These are phyloP conservation scores for Chloranthus sessilifolius DNA, from an alignment of 164 flowering plant species.

Conservation along the genomic window DNA sequence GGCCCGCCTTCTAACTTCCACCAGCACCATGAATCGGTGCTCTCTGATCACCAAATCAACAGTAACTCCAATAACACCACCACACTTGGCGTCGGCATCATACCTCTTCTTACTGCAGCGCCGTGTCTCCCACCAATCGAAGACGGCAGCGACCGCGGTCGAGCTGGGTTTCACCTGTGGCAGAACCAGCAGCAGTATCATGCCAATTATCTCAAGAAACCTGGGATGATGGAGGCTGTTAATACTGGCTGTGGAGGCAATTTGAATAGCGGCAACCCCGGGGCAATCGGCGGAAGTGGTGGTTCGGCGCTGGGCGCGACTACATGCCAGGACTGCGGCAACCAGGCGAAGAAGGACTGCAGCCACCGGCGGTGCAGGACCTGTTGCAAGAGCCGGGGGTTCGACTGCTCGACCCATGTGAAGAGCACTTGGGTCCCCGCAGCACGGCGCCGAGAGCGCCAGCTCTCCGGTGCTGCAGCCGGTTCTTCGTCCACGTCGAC, in stretches of 20 bases:
- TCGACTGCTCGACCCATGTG: slow-evolving; percentile 81
- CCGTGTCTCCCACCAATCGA: slow-evolving; percentile 28
- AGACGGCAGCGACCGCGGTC: background rate
- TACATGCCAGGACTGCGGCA: slow-evolving; percentile 89
- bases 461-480: slow-evolving; percentile 31
- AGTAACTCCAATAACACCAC: slow-evolving; percentile 25
- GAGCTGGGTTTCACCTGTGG: slow-evolving; percentile 38
- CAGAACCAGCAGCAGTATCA: slow-evolving; percentile 26
- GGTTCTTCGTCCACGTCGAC: slow-evolving; percentile 66
- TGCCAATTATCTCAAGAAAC: slow-evolving; percentile 24
- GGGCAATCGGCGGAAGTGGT: slow-evolving; percentile 15
- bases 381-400: slow-evolving; percentile 94
- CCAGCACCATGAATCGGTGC: slow-evolving; percentile 8
- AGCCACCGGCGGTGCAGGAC: slow-evolving; percentile 80
- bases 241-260: background rate
- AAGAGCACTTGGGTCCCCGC: slow-evolving; percentile 99
- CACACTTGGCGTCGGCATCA: slow-evolving; percentile 44
- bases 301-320: slow-evolving; percentile 17
- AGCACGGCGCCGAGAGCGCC: slow-evolving; percentile 72
- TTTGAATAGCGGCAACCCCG: background rate
- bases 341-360: slow-evolving; percentile 96
- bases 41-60: slow-evolving; percentile 3
- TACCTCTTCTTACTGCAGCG: slow-evolving; percentile 55
- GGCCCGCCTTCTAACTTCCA: slow-evolving; percentile 48
- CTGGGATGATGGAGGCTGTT: slow-evolving; percentile 20